Base-by-base conservation (phyloP, 306 rosid genomes). In the Pyrus communis region DNA sequence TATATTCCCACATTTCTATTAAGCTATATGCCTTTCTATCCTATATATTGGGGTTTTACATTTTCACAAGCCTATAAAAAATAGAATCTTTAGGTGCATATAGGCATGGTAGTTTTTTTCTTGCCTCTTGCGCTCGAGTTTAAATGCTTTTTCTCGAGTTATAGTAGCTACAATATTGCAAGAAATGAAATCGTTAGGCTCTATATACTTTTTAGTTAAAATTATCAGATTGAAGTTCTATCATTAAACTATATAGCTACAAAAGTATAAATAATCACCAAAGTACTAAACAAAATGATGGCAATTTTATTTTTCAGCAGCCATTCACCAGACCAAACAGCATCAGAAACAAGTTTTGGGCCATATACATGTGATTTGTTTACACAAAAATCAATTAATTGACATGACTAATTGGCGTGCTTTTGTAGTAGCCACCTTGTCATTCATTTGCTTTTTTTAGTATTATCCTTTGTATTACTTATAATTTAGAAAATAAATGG, bases 1-100 rank as follows among this genome's bases (percentile, higher is more conserved):
- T 75, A 76, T 87, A 88, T 85, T 86, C 88, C 64, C 73, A 71
- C 52, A 46, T 40, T 78, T 76, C 69, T 74, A 74, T 75, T 69
- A 15, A 19, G 46, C 55, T 54, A 65, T 78, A 27, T 60, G 31
- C 14, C 33, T n/a, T 2, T 38, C 42, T 7, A 38, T 38, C 42
- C 42, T 38, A 7, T 38, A 38, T 2, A 49, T 49, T 14, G 54
- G 46, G 15, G 33, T 19, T 21, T 59, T 40, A 70, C 31, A 31
- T 65, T 65, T 68, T 55, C 60, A 21, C 60, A 59, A 33, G 30
- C 65, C 69, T 38, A 57, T 27, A 35, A 30, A 38, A 49, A 12
- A 12, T 6, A 19, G 38, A 27, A 13, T 27, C 35, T 51, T 17
- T 51, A 7, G 8, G 3, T 15, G 21, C 7, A 17, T 17, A 38